A percentile compares a stretch with the other conserved stretches of the same genome.
These are phyloP conservation scores for Entamoeba histolytica DNA, from an alignment of 208 protist species.

Conservation along the genomic window DNA sequence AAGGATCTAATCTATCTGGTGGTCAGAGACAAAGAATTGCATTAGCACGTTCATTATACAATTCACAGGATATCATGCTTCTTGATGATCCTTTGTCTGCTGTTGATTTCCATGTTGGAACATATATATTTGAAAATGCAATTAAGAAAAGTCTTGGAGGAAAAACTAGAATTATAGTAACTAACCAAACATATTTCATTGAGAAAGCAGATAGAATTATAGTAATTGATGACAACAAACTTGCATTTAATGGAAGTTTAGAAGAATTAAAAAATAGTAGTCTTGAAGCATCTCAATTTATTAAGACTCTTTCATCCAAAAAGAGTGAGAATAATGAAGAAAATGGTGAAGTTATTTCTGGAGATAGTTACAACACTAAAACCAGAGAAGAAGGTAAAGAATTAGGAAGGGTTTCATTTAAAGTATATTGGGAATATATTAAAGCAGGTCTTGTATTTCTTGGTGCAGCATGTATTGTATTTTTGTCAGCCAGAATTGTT, in stretches of 20 bases:
- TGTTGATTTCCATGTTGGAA: background rate
- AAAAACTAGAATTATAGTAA: background rate
- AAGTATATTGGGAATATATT: background rate
- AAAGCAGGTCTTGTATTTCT: background rate
- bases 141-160: background rate
- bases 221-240: background rate
- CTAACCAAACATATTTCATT: background rate
- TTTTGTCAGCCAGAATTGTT: background rate
- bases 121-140: background rate
- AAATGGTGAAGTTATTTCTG: background rate
- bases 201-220: background rate
- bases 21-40: constrained; percentile 48
- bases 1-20: constrained; percentile 53
- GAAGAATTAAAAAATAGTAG: background rate
- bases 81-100: background rate
- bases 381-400: background rate
- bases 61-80: constrained; percentile 18
- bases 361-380: background rate
- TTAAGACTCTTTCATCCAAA: background rate
- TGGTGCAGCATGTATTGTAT: background rate
- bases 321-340: background rate
- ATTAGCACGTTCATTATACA: constrained; percentile 45
- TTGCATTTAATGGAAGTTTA: background rate
- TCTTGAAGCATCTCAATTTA: background rate
- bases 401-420: background rate